phyloP scores from a whole-genome alignment of 495 filamentous ascomycete genomes.

The Parathielavia appendiculata region DNA sequence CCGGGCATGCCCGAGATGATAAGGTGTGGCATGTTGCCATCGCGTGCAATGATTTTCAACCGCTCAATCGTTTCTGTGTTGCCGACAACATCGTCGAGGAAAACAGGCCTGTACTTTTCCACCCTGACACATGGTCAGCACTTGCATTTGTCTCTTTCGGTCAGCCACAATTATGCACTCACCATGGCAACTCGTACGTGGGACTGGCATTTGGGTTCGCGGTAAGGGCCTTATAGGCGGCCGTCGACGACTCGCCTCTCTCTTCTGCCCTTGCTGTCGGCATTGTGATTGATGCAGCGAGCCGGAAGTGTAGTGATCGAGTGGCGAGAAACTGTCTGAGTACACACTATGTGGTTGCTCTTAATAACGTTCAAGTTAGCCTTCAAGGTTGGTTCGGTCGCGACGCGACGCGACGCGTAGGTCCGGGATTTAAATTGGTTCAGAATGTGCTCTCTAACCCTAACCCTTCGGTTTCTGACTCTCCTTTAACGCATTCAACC shows the following conservation, averaged over 20 bases:
- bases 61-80: constrained; percentile 97
- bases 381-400: constrained; percentile 4
- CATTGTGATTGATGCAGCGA: constrained; percentile 27
- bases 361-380: too few species aligned
- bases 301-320: neutral
- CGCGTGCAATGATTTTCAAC: constrained; percentile 96
- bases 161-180: constrained; percentile 24
- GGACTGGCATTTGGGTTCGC: constrained; percentile 56
- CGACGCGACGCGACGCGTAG: constrained; percentile 26
- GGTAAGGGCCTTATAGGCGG: constrained; percentile 60
- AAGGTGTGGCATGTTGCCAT: constrained; percentile 98
- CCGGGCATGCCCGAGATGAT: constrained; percentile 99
- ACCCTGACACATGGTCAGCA: constrained; percentile 57
- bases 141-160: neutral
- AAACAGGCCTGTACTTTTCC: constrained; percentile 92
- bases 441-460: constrained; percentile 10
- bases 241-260: constrained; percentile 69
- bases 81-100: constrained; percentile 94
- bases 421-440: constrained; percentile 22
- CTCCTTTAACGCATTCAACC: too few species aligned
- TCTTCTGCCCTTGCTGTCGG: constrained; percentile 40
- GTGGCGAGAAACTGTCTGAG: neutral
- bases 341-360: neutral
- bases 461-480: constrained; percentile 13
- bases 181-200: constrained; percentile 91